A percentile compares a stretch with the other conserved stretches of the same genome.
Evolutionary conservation across 2,329 filamentous ascomycete species (phyloP).

Genomic region (Neofusicoccum parvum): DNA sequence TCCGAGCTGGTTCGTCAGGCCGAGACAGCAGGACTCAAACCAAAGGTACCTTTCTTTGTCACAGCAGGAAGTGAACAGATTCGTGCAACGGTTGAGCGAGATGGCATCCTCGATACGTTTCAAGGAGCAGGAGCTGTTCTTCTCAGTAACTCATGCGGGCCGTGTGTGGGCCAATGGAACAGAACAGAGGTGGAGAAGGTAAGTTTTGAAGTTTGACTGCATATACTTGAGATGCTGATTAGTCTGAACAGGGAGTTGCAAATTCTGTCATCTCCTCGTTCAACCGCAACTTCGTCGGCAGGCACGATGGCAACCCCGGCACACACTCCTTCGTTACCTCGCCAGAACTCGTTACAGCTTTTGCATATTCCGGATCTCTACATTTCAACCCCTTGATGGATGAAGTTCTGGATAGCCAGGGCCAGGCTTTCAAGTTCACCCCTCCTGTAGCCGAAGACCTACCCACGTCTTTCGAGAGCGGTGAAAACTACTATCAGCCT

Average conservation of each 20-base stretch:
- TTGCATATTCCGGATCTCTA: constrained; percentile 27
- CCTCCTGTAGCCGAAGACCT: constrained; percentile 24
- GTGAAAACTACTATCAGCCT: constrained; percentile 32
- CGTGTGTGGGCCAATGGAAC: constrained; percentile 42
- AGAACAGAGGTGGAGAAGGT: constrained; percentile 33
- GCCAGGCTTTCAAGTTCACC: constrained; percentile 29
- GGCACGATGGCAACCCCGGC: constrained; percentile 44
- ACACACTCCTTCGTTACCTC: constrained; percentile 55
- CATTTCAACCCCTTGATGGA: constrained; percentile 36
- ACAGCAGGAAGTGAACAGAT: constrained; percentile 41
- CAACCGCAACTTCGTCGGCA: constrained; percentile 43
- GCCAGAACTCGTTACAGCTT: constrained; percentile 49
- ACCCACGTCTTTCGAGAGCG: constrained; percentile 29
- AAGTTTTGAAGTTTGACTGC: background rate
- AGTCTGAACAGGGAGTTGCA: constrained; percentile 27
- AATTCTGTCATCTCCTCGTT: constrained; percentile 41
- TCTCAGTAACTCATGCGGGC: constrained; percentile 38
- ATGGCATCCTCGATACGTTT: constrained; percentile 33
- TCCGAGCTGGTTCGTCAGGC: constrained; percentile 35
- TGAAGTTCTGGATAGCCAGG: background rate
- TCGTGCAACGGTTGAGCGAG: constrained; percentile 34
- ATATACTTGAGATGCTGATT: background rate
- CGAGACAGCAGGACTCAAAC: constrained; percentile 32
- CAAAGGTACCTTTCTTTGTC: constrained; percentile 35
- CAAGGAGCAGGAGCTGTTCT: constrained; percentile 36